Evolutionary conservation across 176 grass and related monocot species (phyloP), one percentile per base, ranked within the genome.

Genomic region (Aechmea fasciata): DNA sequence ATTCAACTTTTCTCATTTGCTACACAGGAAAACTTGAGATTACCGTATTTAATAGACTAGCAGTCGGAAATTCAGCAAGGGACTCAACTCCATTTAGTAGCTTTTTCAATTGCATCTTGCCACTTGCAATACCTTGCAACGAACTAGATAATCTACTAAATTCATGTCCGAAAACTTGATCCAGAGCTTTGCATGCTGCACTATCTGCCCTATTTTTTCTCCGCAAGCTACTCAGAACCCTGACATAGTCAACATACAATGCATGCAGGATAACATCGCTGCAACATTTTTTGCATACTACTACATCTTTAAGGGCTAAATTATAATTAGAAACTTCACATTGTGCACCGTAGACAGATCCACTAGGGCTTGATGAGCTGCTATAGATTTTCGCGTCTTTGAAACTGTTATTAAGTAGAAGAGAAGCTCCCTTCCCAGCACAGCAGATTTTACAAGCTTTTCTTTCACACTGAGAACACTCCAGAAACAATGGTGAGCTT

Each of bases 31-130:
- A 47, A 13, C 61, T 48, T 49, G 47, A 70, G 49, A 75, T 74
- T 93, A 99, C 94, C 87, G 50, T 59, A 78, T 99, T 76, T 81
- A 99, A 74, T 68, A 99, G 81, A 71, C 87, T 89, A 67, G 94
- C 87, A 84, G 79, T 80, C 59, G 94, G 94, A 78, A 93, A 99
- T 85, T 99, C 94, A 67, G 94, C 87, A 70, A 99, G 84, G 48
- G 89, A 99, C 68, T 99, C 94, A 70, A 81, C 84, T 81, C 85
- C 84, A 87, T 90, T 86, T 78, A 99, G 72, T 48, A 93, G 65
- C 67, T 77, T 81, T 69, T 83, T 90, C 51, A 99, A 83, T 73
- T 99, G 81, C 62, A 23, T 87, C 66, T 85, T 84, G 67, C 82
- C 82, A 85, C 70, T 71, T 52, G 87, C 84, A 78, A 85, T 74